Base-by-base conservation (phyloP, 2,329 filamentous ascomycete species). In the Teratosphaeria nubilosa region DNA sequence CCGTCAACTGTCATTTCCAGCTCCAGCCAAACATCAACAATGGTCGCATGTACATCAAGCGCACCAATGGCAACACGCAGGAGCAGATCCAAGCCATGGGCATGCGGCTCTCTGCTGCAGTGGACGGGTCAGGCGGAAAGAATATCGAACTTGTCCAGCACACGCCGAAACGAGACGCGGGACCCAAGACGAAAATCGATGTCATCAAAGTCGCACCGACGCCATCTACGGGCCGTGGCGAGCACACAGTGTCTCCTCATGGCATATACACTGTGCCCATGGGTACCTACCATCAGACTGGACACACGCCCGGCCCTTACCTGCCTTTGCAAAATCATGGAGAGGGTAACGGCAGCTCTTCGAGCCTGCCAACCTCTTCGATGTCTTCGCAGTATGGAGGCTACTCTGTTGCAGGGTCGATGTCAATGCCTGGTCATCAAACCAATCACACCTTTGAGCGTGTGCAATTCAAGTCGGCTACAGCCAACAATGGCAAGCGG, bases 391-490 rank as follows among this genome's bases (percentile, higher is more conserved):
- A 60, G 10, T 69, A 65, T 50, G 59, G 51, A 24, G 64, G 65
- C 34, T 53, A 59, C 3, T 48, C 59, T 31, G 61, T 62, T 30
- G 58, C 62, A 24, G 51, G 63, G 1, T 65, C 66, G 51, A 45
- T 71, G 10, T 63, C 64, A 11, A 41, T 64, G 25, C 68, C 67
- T 3, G 66, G 68, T 16, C 64, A 66, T 30, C 63, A 64, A n/a
- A 75, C 72, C 7, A 77, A 78, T n/a, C 81, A 86, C 58, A 82
- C 79, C 0, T 96, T 95, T 69, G 91, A 96, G 70, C 85, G 91
- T 11, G 94, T 96, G 55, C 91, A 96, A 67, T 96, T 96, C 80
- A 95, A 95, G 72, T 89, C 90, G 63, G 91, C 91, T 1, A 96
- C 91, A 0, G 90, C 90, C 25, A 96, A 96, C 75, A 96, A 96